Evolutionary conservation across 2,329 filamentous ascomycete genomes (phyloP).

Genomic region (Setomelanomma holmii): DNA sequence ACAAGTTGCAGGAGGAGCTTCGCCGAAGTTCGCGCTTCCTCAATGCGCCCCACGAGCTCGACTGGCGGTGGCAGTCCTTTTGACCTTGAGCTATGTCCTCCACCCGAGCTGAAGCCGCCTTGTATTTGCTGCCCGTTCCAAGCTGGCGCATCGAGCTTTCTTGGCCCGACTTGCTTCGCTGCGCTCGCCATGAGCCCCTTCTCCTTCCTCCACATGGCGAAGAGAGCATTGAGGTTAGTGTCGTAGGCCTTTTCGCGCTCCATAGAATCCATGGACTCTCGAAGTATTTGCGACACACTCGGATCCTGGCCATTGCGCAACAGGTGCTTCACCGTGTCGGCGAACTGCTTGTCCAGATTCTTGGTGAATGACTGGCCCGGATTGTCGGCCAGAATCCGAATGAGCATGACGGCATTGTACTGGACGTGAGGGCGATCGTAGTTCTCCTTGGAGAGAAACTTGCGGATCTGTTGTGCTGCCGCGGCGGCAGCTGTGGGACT

Average conservation of each 20-base stretch:
- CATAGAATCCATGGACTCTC: slow-evolving; percentile 84
- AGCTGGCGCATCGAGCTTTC: slow-evolving; percentile 54
- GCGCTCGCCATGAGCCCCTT: slow-evolving; percentile 60
- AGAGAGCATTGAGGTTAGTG: slow-evolving; percentile 72
- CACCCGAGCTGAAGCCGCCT: slow-evolving; percentile 28
- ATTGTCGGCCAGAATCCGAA: slow-evolving; percentile 91
- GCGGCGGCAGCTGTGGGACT: slow-evolving; percentile 84
- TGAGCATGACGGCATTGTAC: slow-evolving; percentile 96
- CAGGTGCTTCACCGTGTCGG: slow-evolving; percentile 75
- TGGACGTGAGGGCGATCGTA: slow-evolving; percentile 72
- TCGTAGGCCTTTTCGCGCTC: slow-evolving; percentile 76
- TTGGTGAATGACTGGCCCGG: slow-evolving; percentile 90
- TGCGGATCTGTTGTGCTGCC: slow-evolving; percentile 80
- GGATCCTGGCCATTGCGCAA: slow-evolving; percentile 74
- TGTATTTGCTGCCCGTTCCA: slow-evolving; percentile 38
- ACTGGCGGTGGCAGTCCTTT: slow-evolving; percentile 66
- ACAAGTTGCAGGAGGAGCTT: slow-evolving; percentile 92
- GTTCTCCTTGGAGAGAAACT: slow-evolving; percentile 79
- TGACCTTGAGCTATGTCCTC: slow-evolving; percentile 20
- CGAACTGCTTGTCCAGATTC: slow-evolving; percentile 86
- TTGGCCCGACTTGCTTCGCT: slow-evolving; percentile 45
- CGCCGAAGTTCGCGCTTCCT: slow-evolving; percentile 89
- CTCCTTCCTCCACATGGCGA: slow-evolving; percentile 90
- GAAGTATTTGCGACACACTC: slow-evolving; percentile 82
- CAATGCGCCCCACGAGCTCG: slow-evolving; percentile 82